phyloP scores from a whole-genome alignment of 495 filamentous ascomycete species.

The Neurospora sp. region DNA sequence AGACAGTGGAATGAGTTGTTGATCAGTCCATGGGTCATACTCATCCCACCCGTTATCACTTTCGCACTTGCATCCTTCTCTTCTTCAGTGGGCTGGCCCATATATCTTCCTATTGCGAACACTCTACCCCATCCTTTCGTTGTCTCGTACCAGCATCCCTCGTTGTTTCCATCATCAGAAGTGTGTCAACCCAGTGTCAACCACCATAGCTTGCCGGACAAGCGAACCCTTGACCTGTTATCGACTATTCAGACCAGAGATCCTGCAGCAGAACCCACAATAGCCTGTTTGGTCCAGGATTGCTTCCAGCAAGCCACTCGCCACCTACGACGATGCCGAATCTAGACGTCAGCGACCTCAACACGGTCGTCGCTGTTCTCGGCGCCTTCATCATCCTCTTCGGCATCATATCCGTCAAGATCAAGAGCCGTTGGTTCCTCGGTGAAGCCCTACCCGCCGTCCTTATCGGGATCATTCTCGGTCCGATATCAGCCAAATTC shows the following conservation, averaged over 20 bases:
- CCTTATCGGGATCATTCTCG: constrained; percentile 36
- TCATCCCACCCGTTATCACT: neutral
- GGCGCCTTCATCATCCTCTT: constrained; percentile 32
- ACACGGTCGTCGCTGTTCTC: constrained; percentile 35
- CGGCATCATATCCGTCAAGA: constrained; percentile 41
- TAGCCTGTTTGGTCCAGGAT: neutral
- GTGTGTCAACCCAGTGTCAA: neutral
- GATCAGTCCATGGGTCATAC: neutral
- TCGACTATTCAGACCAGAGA: neutral
- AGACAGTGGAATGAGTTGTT: neutral
- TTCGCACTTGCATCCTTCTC: neutral
- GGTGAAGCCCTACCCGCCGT: constrained; percentile 49
- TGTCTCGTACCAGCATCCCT: neutral
- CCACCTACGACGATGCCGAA: constrained; percentile 29
- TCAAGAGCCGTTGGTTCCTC: constrained; percentile 46
- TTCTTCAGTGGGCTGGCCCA: neutral
- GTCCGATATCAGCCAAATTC: constrained; percentile 39
- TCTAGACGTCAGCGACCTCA: constrained; percentile 43
- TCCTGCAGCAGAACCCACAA: neutral
- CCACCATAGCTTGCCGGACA: neutral
- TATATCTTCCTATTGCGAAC: neutral
- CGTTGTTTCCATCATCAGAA: neutral
- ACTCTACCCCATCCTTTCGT: neutral
- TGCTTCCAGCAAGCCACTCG: neutral
- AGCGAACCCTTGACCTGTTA: neutral